A percentile compares a stretch with the other conserved stretches of the same genome.
Evolutionary conservation across 2,329 filamentous ascomycete species (phyloP).

Genomic region (Aspergillus fumigatiaffinis): DNA sequence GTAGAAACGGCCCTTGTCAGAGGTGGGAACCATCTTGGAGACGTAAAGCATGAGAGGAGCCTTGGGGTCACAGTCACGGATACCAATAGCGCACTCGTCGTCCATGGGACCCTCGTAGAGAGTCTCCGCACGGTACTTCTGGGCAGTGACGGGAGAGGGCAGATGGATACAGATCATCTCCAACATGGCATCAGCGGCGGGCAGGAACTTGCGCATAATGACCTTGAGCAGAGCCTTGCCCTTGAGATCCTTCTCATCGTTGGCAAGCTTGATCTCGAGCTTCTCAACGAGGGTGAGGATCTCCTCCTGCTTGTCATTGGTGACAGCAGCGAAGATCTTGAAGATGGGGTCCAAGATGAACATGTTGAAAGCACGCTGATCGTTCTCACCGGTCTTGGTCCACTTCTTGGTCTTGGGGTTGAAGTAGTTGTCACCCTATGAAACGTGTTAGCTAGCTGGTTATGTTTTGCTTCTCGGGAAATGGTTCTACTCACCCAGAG

Average conservation of each 20-base stretch:
- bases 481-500: conserved; percentile 70
- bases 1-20: conserved; percentile 99
- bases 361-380: conserved; percentile 99
- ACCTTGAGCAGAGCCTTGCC: conserved; percentile 98
- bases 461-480: neutral
- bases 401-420: conserved; percentile 99
- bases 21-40: conserved; percentile 99
- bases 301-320: conserved; percentile 99
- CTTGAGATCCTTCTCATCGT: conserved; percentile 87
- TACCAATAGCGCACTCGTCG: conserved; percentile 89
- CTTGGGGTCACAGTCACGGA: conserved; percentile 98
- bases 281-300: conserved; percentile 78
- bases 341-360: conserved; percentile 99
- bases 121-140: conserved; percentile 97
- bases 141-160: conserved; percentile 90
- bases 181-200: conserved; percentile 92
- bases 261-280: conserved; percentile 85
- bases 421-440: conserved; percentile 94
- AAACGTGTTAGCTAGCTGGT: neutral
- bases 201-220: conserved; percentile 98
- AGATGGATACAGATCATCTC: conserved; percentile 99
- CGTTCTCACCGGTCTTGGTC: conserved; percentile 84
- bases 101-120: conserved; percentile 96
- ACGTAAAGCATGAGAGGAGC: conserved; percentile 99
- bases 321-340: conserved; percentile 94